phyloP scores from a whole-genome alignment of 1,139 yeast genomes.

The Candida gigantensis region DNA sequence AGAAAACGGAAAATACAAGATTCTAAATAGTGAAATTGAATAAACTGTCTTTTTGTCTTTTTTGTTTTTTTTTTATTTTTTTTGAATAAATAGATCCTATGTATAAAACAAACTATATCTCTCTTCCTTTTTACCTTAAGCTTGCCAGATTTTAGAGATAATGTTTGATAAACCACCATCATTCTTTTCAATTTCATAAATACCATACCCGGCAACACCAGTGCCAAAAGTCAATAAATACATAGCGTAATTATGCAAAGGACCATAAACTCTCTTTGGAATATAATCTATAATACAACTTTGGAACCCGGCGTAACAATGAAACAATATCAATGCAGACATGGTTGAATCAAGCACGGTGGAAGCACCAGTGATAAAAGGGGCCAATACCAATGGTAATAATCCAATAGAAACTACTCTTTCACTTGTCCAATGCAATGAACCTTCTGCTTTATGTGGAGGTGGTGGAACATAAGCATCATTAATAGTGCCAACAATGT shows the following conservation, averaged over 20 bases:
- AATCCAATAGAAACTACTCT: conserved; percentile 57
- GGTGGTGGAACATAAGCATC: conserved; percentile 69
- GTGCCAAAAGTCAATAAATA: conserved; percentile 70
- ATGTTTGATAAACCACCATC: conserved; percentile 46
- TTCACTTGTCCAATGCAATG: conserved; percentile 75
- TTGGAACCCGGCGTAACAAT: conserved; percentile 71
- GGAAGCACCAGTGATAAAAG: conserved; percentile 56
- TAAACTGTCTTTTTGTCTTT: neutral
- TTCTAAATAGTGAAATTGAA: neutral
- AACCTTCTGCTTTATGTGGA: conserved; percentile 58
- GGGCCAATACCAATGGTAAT: conserved; percentile 64
- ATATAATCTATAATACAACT: conserved; percentile 80
- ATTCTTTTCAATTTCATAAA: conserved; percentile 75
- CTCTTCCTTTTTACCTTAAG: conserved; percentile 20
- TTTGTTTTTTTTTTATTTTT: neutral
- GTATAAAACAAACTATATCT: neutral
- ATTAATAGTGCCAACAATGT: conserved; percentile 72
- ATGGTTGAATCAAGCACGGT: conserved; percentile 60
- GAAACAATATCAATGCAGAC: conserved; percentile 57
- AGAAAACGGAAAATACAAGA: conserved; percentile 6
- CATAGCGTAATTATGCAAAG: conserved; percentile 65
- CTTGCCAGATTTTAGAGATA: conserved; percentile 41
- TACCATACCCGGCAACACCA: conserved; percentile 71
- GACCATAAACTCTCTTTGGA: conserved; percentile 76
- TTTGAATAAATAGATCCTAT: conserved; percentile 8